Conservation (phyloP, 805 yeast species). For the Metschnikowia orientalis region DNA sequence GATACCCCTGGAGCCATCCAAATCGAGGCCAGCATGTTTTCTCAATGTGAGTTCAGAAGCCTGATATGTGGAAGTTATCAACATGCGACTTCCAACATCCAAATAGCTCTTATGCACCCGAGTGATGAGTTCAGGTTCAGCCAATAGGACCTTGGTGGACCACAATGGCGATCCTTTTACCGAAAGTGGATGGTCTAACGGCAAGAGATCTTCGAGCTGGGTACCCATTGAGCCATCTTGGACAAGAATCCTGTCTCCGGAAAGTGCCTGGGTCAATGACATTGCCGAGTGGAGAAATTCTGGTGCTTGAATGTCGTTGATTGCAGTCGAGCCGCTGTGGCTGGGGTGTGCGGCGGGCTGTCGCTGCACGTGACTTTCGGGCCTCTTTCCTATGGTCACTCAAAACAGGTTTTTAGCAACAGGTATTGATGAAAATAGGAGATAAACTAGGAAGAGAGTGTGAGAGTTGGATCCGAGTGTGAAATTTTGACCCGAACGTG, state of each 20-base stretch:
- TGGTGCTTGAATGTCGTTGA: no score
- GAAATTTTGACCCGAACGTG: no score
- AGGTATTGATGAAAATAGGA: no score
- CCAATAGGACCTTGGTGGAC: slow-evolving; percentile 19
- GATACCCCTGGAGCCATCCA: slow-evolving; percentile 8
- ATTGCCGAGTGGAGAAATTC: slow-evolving; percentile 2
- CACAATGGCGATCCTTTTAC: slow-evolving; percentile 19
- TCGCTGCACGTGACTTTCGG: no score
- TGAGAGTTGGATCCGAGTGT: no score
- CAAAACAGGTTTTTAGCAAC: no score
- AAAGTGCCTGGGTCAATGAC: slow-evolving; percentile 9
- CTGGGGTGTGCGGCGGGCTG: no score
- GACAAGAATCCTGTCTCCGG: slow-evolving; percentile 5
- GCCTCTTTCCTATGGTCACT: no score
- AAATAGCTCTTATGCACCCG: slow-evolving; percentile 16
- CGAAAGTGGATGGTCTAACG: slow-evolving; percentile 15
- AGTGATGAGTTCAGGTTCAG: slow-evolving; percentile 14
- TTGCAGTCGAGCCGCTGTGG: no score
- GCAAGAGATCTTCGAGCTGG: slow-evolving; percentile 16
- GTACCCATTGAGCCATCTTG: slow-evolving; percentile 21
- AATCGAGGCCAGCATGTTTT: slow-evolving; percentile 13
- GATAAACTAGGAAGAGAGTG: no score
- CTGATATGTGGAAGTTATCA: slow-evolving; percentile 19
- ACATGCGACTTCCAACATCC: slow-evolving; percentile 17
- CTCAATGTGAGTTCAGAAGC: slow-evolving; percentile 15